Conservation (phyloP, 1,139 yeast genomes). For the Geotrichum phurueaensis region DNA sequence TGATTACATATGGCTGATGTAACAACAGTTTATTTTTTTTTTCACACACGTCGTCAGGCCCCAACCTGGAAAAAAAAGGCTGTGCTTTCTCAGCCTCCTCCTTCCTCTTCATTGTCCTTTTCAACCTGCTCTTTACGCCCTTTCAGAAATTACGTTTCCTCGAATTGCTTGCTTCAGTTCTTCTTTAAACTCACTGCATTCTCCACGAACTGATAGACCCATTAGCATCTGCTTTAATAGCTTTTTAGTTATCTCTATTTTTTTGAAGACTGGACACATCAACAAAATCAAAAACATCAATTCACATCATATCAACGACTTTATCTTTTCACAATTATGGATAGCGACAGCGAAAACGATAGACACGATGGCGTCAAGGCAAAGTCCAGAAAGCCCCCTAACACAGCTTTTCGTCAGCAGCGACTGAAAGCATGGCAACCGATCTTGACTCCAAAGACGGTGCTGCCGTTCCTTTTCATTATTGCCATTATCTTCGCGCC, state of each 20-base stretch:
- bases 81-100: background rate
- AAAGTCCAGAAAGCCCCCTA: conserved; percentile 39
- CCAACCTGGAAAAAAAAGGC: background rate
- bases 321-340: conserved; percentile 25
- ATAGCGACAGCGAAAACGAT: conserved; percentile 36
- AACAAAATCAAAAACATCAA: background rate
- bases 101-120: background rate
- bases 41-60: too few species aligned
- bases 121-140: background rate
- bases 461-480: conserved; percentile 68
- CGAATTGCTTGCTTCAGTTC: background rate
- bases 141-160: background rate
- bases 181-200: background rate
- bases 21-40: background rate
- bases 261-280: background rate
- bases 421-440: conserved; percentile 55
- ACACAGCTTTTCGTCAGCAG: conserved; percentile 44
- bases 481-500: conserved; percentile 85
- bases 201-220: background rate
- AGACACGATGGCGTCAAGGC: conserved; percentile 27
- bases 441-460: conserved; percentile 83
- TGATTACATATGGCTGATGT: background rate
- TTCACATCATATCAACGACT: background rate
- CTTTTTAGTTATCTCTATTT: background rate
- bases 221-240: background rate